Conservation (phyloP, 495 filamentous ascomycete genomes). For the Thozetella sp. region DNA sequence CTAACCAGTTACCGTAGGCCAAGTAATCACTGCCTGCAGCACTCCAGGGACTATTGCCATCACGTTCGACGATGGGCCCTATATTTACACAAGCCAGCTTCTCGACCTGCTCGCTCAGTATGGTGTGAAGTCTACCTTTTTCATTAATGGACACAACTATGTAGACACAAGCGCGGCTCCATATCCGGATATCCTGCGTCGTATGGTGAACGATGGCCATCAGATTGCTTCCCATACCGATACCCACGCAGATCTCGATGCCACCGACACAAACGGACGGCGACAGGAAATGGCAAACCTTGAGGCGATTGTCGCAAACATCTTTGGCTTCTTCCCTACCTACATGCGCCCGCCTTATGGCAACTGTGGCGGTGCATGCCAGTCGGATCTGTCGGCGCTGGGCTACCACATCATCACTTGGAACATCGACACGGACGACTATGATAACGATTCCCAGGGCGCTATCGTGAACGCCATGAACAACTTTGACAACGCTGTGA, state of each 20-base stretch:
- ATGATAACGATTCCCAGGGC: conserved; percentile 49
- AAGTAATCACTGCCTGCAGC: conserved; percentile 58
- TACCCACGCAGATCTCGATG: conserved; percentile 65
- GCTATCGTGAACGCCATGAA: conserved; percentile 59
- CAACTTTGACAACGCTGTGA: conserved; percentile 29
- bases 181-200: conserved; percentile 29
- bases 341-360: conserved; percentile 79
- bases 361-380: conserved; percentile 50
- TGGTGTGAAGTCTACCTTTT: conserved; percentile 64
- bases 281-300: conserved; percentile 62
- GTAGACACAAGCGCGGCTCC: conserved; percentile 38
- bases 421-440: conserved; percentile 70
- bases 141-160: conserved; percentile 66
- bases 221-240: conserved; percentile 75
- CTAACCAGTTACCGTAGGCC: too few species aligned
- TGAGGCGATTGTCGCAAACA: conserved; percentile 67
- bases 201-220: conserved; percentile 64
- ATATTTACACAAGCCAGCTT: conserved; percentile 57
- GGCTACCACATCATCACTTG: conserved; percentile 69
- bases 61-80: conserved; percentile 73
- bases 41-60: conserved; percentile 60
- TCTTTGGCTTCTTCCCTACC: conserved; percentile 66
- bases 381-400: conserved; percentile 48
- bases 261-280: conserved; percentile 44
- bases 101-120: conserved; percentile 59